phyloP scores from a whole-genome alignment of 2,329 filamentous ascomycete genomes.

The Penicillium olsonii region DNA sequence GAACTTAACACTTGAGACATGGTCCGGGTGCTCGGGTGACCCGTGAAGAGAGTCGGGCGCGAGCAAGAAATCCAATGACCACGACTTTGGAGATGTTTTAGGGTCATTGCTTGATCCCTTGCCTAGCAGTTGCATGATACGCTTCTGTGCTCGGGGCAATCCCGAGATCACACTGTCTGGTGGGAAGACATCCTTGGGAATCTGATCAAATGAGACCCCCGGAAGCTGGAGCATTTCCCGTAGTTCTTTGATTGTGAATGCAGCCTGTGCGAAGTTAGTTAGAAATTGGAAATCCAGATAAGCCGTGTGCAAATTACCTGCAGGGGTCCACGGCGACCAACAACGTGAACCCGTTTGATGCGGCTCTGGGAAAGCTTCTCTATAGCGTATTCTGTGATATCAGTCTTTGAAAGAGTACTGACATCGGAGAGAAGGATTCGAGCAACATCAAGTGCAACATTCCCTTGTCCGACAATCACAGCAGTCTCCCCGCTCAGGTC shows the following conservation, averaged over 20 bases:
- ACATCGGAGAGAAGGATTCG: slow-evolving; percentile 79
- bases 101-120: slow-evolving; percentile 66
- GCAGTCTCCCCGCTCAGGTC: slow-evolving; percentile 78
- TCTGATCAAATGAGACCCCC: slow-evolving; percentile 68
- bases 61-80: slow-evolving; percentile 85
- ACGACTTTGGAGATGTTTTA: slow-evolving; percentile 62
- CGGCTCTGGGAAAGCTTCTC: slow-evolving; percentile 70
- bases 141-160: slow-evolving; percentile 73
- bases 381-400: slow-evolving; percentile 84
- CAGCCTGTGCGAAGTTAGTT: slow-evolving; percentile 58
- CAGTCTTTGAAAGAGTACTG: slow-evolving; percentile 73
- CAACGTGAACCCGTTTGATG: slow-evolving; percentile 78
- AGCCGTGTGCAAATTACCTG: slow-evolving; percentile 58
- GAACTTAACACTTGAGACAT: slow-evolving; percentile 69
- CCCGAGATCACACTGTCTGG: slow-evolving; percentile 58
- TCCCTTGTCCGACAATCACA: slow-evolving; percentile 89
- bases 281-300: slow-evolving; percentile 3
- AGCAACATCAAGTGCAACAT: slow-evolving; percentile 92
- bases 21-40: slow-evolving; percentile 45
- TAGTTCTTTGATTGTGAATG: slow-evolving; percentile 93
- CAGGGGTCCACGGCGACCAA: slow-evolving; percentile 84
- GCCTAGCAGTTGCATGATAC: slow-evolving; percentile 76
- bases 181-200: slow-evolving; percentile 68
- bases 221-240: slow-evolving; percentile 82
- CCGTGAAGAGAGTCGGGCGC: slow-evolving; percentile 70